Conservation (phyloP, 768 basidiomycete genomes). For the Tricholoma terreum region DNA sequence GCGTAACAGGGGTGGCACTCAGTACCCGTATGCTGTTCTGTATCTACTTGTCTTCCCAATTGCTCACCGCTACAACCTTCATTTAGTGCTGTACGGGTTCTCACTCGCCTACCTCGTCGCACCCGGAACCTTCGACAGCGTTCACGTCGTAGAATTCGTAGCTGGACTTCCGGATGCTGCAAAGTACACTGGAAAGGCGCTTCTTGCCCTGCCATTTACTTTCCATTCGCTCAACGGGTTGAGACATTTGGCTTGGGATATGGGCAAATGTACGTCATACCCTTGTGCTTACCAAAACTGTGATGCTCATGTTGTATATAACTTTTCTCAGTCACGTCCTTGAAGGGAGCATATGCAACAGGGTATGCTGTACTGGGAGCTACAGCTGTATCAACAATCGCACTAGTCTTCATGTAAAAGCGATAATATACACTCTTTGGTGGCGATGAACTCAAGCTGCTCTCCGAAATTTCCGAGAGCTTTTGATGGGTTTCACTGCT, state of each 20-base stretch:
- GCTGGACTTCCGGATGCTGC: constrained; percentile 69
- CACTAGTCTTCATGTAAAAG: constrained; percentile 44
- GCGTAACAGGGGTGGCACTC: constrained; percentile 79
- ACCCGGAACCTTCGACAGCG: constrained; percentile 77
- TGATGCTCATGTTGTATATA: constrained; percentile 2
- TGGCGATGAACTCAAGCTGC: too few relatives aligned
- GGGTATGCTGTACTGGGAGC: constrained; percentile 85
- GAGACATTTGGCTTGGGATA: constrained; percentile 89
- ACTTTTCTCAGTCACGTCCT: constrained; percentile 56
- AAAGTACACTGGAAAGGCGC: constrained; percentile 72
- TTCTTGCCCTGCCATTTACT: constrained; percentile 84
- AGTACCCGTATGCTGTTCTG: constrained; percentile 59
- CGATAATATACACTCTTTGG: too few relatives aligned
- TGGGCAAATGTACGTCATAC: constrained; percentile 71
- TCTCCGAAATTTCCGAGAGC: too few relatives aligned
- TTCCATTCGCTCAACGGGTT: constrained; percentile 91
- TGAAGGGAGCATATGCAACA: constrained; percentile 76
- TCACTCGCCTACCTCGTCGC: constrained; percentile 83
- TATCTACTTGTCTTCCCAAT: neutral
- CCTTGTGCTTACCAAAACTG: neutral
- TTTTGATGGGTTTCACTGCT: too few relatives aligned
- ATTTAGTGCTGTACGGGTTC: constrained; percentile 81
- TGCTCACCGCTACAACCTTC: neutral
- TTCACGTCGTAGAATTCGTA: constrained; percentile 70
- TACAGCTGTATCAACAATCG: constrained; percentile 71